Evolutionary conservation across 2,329 filamentous ascomycete species (phyloP).

Genomic region (Tolypocladium ovalisporum): DNA sequence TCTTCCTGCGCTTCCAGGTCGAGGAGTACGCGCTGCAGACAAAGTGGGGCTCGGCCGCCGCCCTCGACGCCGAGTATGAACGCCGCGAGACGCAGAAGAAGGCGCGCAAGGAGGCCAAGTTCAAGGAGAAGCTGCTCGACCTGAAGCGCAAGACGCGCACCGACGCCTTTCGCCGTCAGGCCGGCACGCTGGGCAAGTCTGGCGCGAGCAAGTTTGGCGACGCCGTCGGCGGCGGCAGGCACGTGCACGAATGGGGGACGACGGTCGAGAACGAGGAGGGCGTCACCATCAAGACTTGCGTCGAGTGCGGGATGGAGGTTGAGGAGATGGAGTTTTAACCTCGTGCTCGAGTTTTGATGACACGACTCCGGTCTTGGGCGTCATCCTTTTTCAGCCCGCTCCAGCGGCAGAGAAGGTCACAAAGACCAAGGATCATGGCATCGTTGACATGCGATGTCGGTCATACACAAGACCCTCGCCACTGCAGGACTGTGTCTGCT

Average conservation of each 20-base stretch:
- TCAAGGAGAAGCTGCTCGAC: conserved; percentile 78
- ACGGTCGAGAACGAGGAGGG: conserved; percentile 60
- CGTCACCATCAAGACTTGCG: conserved; percentile 70
- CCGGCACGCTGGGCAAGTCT: conserved; percentile 43
- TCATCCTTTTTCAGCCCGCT: background rate
- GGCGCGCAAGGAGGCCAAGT: conserved; percentile 78
- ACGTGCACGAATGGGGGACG: conserved; percentile 82
- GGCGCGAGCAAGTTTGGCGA: conserved; percentile 62
- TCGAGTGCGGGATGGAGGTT: conserved; percentile 67
- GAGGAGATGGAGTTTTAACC: conserved; percentile 55
- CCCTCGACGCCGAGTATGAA: conserved; percentile 80
- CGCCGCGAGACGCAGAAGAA: conserved; percentile 71
- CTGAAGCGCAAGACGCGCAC: conserved; percentile 89
- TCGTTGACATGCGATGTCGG: background rate
- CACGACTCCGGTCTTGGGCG: background rate
- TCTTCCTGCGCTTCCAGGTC: conserved; percentile 87
- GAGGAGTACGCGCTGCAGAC: conserved; percentile 83
- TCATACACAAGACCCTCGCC: background rate
- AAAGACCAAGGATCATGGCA: background rate
- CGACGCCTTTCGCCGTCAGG: conserved; percentile 72
- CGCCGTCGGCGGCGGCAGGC: conserved; percentile 55
- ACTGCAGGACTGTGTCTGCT: background rate
- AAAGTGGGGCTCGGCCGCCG: conserved; percentile 86
- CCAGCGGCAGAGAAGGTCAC: background rate
- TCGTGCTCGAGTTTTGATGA: background rate